Base-by-base conservation (phyloP, 352 stramenopile genomes). In the Globisporangium lucens region DNA sequence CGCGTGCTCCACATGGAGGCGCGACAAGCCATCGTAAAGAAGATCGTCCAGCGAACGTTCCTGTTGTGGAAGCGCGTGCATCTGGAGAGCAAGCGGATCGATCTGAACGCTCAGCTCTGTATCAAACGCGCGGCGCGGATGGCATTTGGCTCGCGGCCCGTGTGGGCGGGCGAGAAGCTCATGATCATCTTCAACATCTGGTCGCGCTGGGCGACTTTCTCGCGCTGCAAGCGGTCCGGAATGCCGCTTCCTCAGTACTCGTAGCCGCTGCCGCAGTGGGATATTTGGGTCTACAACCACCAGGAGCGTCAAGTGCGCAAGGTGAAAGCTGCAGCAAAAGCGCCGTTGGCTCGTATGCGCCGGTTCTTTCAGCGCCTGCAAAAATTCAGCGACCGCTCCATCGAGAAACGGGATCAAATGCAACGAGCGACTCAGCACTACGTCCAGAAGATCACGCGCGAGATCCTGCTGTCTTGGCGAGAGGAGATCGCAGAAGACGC, bases 221-320 rank as follows among this genome's bases (percentile, higher is more conserved):
- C 65, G 33, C 77, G 83, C 1, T 82, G 77, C 63, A 87, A 79
- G 27, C 73, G 82, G 0, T 70, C 80, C 0, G 79, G 79, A 15
- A 63, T 80, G 2, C 80, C 82, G 12, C 59, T 91, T 36, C 83
- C 83, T 0, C 67, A 63, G 12, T 91, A 86, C 55, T 4, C 71
- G 9, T 70, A 73, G 24, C 51, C 82, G 1, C 75, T 90, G 41
- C 75, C 82, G 15, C 75, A 87, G 5, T 94, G 86, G 86, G 86
- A 89, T 56, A 71, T 89, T 4, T 93, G 84, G 82, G 61, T 90
- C 24, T 76, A 89, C 70, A 89, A 89, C 56, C 90, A 93, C 70
- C 84, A 91, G 38, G 84, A 90, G 52, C 82, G 85, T 1, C 81
- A 93, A 63, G 75, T 94, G n/a, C 84, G 86, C 15, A 77, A 78